A percentile compares a stretch with the other conserved stretches of the same genome.
Evolutionary conservation across 169 alveolate species (phyloP).

Genomic region (Eimeria sp.): DNA sequence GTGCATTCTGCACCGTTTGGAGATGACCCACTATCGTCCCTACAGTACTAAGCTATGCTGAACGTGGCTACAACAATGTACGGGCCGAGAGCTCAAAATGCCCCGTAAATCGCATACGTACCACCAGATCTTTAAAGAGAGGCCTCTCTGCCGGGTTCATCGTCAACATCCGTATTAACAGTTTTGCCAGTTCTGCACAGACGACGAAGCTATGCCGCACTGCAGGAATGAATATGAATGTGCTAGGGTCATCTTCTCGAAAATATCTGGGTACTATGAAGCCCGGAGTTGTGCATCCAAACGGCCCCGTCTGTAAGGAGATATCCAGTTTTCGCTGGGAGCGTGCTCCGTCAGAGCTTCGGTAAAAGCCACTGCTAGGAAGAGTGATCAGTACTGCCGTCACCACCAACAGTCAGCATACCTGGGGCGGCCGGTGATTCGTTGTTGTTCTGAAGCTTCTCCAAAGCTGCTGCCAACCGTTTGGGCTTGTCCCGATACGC

Average conservation of each 20-base stretch:
- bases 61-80: background rate
- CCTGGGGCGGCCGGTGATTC: constrained; percentile 62
- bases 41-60: background rate
- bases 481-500: constrained; percentile 61
- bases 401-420: background rate
- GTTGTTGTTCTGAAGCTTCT: constrained; percentile 55
- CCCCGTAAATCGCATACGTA: background rate
- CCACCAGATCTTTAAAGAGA: constrained; percentile 55
- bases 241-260: too few species aligned
- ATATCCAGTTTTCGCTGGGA: background rate
- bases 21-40: background rate
- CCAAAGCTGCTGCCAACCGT: constrained; percentile 27
- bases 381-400: background rate
- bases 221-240: background rate
- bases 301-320: too few species aligned
- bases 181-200: constrained; percentile 27
- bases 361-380: background rate
- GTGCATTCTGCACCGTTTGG: background rate
- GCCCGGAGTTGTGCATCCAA: too few species aligned
- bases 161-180: constrained; percentile 53
- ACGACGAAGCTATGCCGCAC: background rate
- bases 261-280: too few species aligned
- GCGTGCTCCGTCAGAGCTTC: background rate
- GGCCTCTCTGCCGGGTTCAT: constrained; percentile 56
- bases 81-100: background rate